A percentile compares a stretch with the other conserved stretches of the same genome.
Evolutionary conservation across 202 grass and related monocot species (phyloP).

Genomic region (Panicum virgatum): DNA sequence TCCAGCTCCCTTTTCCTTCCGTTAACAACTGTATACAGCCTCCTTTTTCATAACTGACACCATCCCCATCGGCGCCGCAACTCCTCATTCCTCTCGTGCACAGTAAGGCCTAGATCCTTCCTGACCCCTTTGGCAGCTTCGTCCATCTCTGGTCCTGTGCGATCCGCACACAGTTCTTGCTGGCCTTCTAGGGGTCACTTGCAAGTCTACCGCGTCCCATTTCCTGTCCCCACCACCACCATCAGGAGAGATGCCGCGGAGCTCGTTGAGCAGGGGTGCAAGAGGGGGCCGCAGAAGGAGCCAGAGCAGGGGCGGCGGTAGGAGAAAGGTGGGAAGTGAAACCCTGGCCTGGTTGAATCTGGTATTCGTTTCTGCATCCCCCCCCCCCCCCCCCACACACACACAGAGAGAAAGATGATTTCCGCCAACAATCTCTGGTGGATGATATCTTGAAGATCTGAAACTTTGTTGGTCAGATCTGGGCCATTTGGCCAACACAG

Average conservation of each 20-base stretch:
- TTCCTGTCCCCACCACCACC: not conserved
- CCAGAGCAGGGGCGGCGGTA: not conserved
- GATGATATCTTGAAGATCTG: not conserved
- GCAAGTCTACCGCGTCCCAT: not conserved
- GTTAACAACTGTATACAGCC: not conserved
- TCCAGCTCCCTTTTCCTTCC: not conserved
- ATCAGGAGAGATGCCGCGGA: slow-evolving; percentile 16
- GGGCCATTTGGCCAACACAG: not conserved
- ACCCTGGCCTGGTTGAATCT: not conserved
- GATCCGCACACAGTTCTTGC: not conserved
- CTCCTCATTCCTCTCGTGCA: not conserved
- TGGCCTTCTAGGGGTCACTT: not conserved
- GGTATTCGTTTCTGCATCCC: not conserved
- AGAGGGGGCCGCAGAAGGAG: slow-evolving; percentile 16
- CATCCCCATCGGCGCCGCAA: not conserved
- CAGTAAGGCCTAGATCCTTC: not conserved
- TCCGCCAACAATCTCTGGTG: not conserved
- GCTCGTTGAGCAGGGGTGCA: not conserved
- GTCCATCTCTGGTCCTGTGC: not conserved
- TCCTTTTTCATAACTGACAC: not conserved
- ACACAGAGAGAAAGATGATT: not conserved
- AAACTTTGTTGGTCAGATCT: slow-evolving; percentile 3
- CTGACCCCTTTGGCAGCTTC: not conserved
- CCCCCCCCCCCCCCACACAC: too few species aligned
- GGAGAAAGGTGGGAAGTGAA: not conserved